phyloP scores from a whole-genome alignment of 2,329 filamentous ascomycete genomes.

The Pseudogymnoascus sp. region DNA sequence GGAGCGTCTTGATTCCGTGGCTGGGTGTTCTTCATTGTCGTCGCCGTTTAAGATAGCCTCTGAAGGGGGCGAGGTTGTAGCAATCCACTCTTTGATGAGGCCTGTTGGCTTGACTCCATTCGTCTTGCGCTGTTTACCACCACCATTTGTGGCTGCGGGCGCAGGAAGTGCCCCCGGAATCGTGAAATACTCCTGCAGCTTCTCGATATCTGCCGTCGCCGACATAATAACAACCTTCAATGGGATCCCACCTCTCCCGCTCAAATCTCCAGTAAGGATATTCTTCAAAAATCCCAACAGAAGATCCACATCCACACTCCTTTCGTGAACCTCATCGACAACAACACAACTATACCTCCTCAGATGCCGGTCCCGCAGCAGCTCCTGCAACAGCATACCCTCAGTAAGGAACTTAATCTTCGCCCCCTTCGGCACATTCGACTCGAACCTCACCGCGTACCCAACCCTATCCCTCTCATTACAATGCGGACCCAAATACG shows the following conservation, averaged over 20 bases:
- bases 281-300: slow-evolving; percentile 81
- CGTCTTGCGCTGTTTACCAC: neutral
- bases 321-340: slow-evolving; percentile 94
- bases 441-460: slow-evolving; percentile 92
- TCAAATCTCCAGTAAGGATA: slow-evolving; percentile 54
- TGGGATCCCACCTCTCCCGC: slow-evolving; percentile 60
- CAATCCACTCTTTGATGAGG: neutral
- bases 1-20: neutral
- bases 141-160: neutral
- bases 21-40: neutral
- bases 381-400: slow-evolving; percentile 91
- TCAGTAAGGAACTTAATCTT: slow-evolving; percentile 92
- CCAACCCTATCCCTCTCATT: slow-evolving; percentile 55
- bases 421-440: slow-evolving; percentile 70
- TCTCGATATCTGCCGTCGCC: slow-evolving; percentile 83
- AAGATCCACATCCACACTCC: slow-evolving; percentile 89
- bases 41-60: neutral
- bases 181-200: slow-evolving; percentile 66
- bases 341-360: slow-evolving; percentile 81
- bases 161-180: slow-evolving; percentile 12
- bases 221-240: slow-evolving; percentile 95
- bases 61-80: neutral
- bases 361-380: slow-evolving; percentile 75
- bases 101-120: neutral
- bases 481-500: slow-evolving; percentile 48